phyloP scores from a whole-genome alignment of 2,329 filamentous ascomycete species.

The Mycosphaerella arachidis region DNA sequence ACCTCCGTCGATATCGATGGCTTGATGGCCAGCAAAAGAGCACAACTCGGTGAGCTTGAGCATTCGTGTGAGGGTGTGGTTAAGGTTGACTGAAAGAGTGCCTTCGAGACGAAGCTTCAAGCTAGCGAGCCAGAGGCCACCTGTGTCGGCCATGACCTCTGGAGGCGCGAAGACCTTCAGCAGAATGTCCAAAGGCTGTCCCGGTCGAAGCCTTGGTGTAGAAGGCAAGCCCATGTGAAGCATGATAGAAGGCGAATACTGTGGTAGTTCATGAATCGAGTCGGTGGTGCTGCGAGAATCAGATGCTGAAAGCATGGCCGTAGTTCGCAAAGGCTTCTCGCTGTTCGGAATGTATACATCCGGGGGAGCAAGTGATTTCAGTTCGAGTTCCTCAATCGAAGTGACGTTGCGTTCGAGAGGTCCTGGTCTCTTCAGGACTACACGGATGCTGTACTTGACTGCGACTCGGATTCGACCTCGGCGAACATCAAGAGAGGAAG shows the following conservation, averaged over 20 bases:
- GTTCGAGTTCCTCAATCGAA: neutral
- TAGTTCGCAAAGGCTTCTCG: neutral
- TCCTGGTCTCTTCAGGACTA: neutral
- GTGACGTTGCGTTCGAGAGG: neutral
- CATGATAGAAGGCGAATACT: neutral
- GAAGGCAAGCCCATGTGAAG: neutral
- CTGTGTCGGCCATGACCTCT: neutral
- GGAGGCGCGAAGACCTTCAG: neutral
- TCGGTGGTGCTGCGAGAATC: neutral
- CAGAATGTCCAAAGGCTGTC: neutral
- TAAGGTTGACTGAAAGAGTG: neutral
- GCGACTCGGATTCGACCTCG: neutral
- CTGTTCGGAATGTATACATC: neutral
- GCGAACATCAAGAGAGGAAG: neutral
- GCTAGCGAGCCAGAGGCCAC: neutral
- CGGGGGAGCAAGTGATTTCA: slow-evolving; percentile 1
- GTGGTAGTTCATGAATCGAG: neutral
- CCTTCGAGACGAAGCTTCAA: neutral
- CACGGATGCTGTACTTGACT: neutral
- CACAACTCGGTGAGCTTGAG: neutral
- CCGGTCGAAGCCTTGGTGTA: neutral
- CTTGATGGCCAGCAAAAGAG: neutral
- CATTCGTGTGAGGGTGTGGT: neutral
- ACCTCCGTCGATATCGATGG: neutral
- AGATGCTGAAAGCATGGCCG: neutral